Percentiles rank a stretch among this genome's conserved stretches.
Evolutionary conservation across 1,284 basidiomycete genomes (phyloP).

Genomic region (Dichomitus squalens): DNA sequence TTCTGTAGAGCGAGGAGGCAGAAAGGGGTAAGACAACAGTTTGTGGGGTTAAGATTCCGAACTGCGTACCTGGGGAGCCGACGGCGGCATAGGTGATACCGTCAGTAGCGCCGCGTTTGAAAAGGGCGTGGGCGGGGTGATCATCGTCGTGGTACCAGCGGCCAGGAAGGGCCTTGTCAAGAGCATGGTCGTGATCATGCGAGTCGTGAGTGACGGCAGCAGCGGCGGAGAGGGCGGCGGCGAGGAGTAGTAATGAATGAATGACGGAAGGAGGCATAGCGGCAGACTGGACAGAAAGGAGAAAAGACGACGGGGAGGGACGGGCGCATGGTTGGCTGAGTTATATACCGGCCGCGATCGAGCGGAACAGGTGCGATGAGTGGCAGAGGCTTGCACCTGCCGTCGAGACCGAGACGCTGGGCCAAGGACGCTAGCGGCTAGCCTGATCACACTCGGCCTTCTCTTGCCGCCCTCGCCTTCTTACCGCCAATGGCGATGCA

Average conservation of each 20-base stretch:
- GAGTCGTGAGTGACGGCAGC: conserved; percentile 14
- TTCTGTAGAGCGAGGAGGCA: conserved; percentile 37
- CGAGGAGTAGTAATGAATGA: conserved; percentile 20
- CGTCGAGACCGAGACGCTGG: not conserved
- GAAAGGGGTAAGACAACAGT: not conserved
- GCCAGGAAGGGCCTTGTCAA: conserved; percentile 37
- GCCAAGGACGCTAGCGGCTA: conserved; percentile 1
- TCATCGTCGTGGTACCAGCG: conserved; percentile 60
- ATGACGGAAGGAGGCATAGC: conserved; percentile 17
- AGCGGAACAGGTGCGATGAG: not conserved
- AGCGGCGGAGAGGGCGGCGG: conserved; percentile 8
- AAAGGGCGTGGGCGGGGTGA: conserved; percentile 61
- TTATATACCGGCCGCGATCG: not conserved
- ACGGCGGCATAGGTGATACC: conserved; percentile 51
- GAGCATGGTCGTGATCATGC: conserved; percentile 18
- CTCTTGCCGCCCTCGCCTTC: conserved; percentile 10
- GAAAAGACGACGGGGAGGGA: not conserved
- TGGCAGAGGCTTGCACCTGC: not conserved
- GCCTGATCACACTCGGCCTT: conserved; percentile 25
- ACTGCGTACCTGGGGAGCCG: conserved; percentile 56
- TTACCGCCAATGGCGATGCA: conserved; percentile 10
- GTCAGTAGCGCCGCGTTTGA: conserved; percentile 51
- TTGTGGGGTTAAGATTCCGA: not conserved
- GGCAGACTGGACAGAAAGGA: not conserved
- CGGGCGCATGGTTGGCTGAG: not conserved